Evolutionary conservation across 768 basidiomycete genomes (phyloP).

Genomic region (Mrakia hoshinonis): DNA sequence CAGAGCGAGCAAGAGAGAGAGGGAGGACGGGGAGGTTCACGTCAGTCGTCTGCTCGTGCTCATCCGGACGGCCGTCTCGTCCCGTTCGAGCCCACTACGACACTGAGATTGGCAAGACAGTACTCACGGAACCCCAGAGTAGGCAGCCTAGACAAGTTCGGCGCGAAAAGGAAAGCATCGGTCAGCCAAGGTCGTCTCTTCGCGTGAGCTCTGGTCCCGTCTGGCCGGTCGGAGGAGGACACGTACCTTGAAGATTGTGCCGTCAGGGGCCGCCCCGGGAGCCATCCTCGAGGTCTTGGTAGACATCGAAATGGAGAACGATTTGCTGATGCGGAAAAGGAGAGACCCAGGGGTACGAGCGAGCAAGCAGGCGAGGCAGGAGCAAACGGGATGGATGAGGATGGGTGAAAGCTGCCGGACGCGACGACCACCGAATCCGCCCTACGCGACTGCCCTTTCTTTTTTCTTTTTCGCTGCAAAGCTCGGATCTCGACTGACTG

Average conservation of each 20-base stretch:
- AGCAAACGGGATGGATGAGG: not conserved
- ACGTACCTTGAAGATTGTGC: not conserved
- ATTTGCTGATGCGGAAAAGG: not conserved
- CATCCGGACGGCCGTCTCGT: not conserved
- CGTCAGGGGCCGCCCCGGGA: not conserved
- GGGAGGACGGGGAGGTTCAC: not conserved
- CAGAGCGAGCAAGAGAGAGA: not conserved
- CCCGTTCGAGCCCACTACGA: not conserved
- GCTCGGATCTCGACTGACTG: not conserved
- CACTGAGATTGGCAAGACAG: not conserved
- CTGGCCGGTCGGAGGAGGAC: too few relatives aligned
- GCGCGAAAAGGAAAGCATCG: not conserved
- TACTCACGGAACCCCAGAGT: slow-evolving; percentile 29
- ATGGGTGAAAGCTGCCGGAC: not conserved
- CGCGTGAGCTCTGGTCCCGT: not conserved
- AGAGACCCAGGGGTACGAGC: too few relatives aligned
- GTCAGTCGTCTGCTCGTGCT: not conserved
- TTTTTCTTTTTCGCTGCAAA: too few relatives aligned
- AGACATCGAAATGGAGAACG: not conserved
- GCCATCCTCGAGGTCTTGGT: not conserved
- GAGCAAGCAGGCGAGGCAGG: not conserved
- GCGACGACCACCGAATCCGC: too few relatives aligned
- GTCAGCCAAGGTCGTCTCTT: not conserved
- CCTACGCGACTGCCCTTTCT: too few relatives aligned
- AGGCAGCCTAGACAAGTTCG: slow-evolving; percentile 18